These are phyloP conservation scores for Amanita muscaria DNA, from an alignment of 768 basidiomycete species.

Conservation along the genomic window DNA sequence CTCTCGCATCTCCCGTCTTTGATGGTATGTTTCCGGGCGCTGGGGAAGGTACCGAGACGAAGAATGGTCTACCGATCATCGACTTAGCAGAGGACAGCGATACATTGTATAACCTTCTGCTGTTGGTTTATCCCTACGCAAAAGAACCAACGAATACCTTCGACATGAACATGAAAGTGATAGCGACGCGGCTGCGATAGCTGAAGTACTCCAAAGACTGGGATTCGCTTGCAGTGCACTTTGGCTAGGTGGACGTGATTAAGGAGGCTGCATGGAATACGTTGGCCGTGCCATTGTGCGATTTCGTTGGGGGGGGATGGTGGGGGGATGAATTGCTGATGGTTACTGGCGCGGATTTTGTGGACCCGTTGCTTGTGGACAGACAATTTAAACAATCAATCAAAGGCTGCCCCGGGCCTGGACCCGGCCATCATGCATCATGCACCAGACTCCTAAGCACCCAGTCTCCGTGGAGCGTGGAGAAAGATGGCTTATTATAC, in stretches of 20 bases:
- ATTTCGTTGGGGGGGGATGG: too few relatives aligned
- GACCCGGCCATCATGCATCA: too few relatives aligned
- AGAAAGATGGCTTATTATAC: too few relatives aligned
- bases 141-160: not conserved
- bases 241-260: not conserved
- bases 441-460: too few relatives aligned
- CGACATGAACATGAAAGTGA: not conserved
- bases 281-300: not conserved
- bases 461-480: too few relatives aligned
- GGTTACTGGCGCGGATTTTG: not conserved
- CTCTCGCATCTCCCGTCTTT: not conserved
- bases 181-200: slow-evolving; percentile 1
- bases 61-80: not conserved
- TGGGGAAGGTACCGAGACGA: not conserved
- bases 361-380: not conserved
- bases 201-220: not conserved
- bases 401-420: too few relatives aligned
- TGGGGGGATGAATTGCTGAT: not conserved
- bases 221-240: not conserved
- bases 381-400: not conserved
- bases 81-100: not conserved
- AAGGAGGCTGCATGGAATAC: not conserved
- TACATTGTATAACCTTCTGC: slow-evolving; percentile 5
- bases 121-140: not conserved
- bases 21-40: not conserved